phyloP scores from a whole-genome alignment of 2,329 filamentous ascomycete species.

The Aspergillus intermedius region DNA sequence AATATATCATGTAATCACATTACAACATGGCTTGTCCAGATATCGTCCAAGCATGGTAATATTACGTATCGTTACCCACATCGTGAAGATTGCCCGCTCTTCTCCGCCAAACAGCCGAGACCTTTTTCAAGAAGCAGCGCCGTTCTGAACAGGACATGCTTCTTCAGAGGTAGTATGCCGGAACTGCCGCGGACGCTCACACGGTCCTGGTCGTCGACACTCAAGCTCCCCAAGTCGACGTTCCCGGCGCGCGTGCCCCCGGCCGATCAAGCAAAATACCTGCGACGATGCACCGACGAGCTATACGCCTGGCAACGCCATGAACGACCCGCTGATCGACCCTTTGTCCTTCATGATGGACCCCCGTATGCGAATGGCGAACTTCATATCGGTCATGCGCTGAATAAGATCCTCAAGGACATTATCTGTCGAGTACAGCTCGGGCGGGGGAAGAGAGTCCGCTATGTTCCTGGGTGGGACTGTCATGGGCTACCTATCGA shows the following conservation, averaged over 20 bases:
- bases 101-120: neutral
- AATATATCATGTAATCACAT: neutral
- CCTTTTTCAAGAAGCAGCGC: neutral
- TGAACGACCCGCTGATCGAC: conserved; percentile 46
- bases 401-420: conserved; percentile 97
- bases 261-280: conserved; percentile 49
- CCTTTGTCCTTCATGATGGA: conserved; percentile 86
- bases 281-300: conserved; percentile 74
- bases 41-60: neutral
- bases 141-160: conserved; percentile 18
- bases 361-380: conserved; percentile 93
- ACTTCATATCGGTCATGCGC: conserved; percentile 84
- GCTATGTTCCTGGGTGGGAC: conserved; percentile 92
- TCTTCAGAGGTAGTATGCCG: conserved; percentile 29
- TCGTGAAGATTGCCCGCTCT: neutral
- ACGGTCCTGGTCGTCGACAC: conserved; percentile 62
- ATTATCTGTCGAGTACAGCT: conserved; percentile 79
- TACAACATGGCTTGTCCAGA: neutral
- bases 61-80: neutral
- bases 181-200: conserved; percentile 30
- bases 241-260: conserved; percentile 52
- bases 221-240: conserved; percentile 67
- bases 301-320: conserved; percentile 79
- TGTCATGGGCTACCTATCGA: conserved; percentile 97
- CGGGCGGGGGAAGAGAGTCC: conserved; percentile 66